phyloP scores from a whole-genome alignment of 306 rosid genomes.

The Adenanthera pavonina region DNA sequence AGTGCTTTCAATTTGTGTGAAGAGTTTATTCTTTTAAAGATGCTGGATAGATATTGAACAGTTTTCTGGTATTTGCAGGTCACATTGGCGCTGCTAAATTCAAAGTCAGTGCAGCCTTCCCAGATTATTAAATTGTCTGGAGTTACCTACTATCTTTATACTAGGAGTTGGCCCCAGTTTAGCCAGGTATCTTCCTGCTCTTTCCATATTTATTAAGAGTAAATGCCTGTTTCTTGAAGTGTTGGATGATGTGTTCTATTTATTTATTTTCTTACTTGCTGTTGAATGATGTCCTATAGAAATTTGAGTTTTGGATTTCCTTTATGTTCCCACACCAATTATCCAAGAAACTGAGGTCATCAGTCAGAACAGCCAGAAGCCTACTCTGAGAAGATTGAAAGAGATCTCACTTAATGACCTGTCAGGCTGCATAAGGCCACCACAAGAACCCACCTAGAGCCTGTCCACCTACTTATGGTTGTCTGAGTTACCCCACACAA shows the following conservation, averaged over 20 bases:
- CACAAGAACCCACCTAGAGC: neutral
- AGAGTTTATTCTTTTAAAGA: slow-evolving; percentile 2
- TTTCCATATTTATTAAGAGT: slow-evolving; percentile 4
- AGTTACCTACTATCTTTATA: slow-evolving; percentile 50
- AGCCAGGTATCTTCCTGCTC: slow-evolving; percentile 51
- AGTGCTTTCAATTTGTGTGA: neutral
- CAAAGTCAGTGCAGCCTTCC: slow-evolving; percentile 34
- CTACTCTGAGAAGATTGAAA: neutral
- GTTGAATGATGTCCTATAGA: neutral
- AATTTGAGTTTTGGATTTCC: slow-evolving; percentile 17
- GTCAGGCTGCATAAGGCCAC: neutral
- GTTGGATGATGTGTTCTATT: neutral
- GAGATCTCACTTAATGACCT: neutral
- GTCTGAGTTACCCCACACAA: neutral
- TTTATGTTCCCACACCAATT: neutral
- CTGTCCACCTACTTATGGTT: neutral
- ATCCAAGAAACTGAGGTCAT: neutral
- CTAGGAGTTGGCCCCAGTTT: slow-evolving; percentile 46
- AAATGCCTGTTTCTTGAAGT: neutral
- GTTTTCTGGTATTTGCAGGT: slow-evolving; percentile 42
- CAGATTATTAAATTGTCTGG: slow-evolving; percentile 51
- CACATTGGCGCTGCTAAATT: slow-evolving; percentile 41
- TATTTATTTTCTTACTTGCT: slow-evolving; percentile 1
- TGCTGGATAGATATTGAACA: slow-evolving; percentile 32
- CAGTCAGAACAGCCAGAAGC: neutral